These are phyloP conservation scores for Kregervanrija delftensis DNA, from an alignment of 805 yeast genomes.

Conservation along the genomic window DNA sequence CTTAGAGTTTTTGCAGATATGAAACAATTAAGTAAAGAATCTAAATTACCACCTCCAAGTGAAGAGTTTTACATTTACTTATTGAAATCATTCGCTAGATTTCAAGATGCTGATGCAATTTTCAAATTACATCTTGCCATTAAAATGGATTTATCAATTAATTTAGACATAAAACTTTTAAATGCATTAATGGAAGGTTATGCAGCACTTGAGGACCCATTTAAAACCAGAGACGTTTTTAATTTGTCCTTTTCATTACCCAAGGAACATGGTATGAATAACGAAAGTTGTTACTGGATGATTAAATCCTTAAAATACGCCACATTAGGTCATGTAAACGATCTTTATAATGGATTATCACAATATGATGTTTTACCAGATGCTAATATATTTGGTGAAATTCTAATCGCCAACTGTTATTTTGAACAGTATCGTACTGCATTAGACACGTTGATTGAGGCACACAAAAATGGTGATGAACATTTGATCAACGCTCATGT, in stretches of 20 bases:
- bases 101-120: conserved; percentile 58
- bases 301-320: conserved; percentile 52
- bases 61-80: conserved; percentile 53
- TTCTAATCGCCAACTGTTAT: conserved; percentile 62
- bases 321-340: conserved; percentile 47
- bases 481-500: conserved; percentile 35
- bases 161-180: conserved; percentile 49
- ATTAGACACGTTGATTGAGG: conserved; percentile 37
- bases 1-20: conserved; percentile 54
- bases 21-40: conserved; percentile 47
- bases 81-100: conserved; percentile 54
- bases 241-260: conserved; percentile 50
- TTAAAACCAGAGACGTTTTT: conserved; percentile 54
- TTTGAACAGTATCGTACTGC: conserved; percentile 57
- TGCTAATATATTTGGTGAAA: conserved; percentile 47
- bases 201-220: conserved; percentile 47
- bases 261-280: conserved; percentile 44
- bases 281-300: conserved; percentile 62
- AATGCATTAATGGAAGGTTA: conserved; percentile 63
- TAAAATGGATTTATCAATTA: conserved; percentile 54
- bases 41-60: conserved; percentile 44
- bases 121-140: conserved; percentile 54
- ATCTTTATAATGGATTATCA: conserved; percentile 56
- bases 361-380: conserved; percentile 47
- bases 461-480: conserved; percentile 40